phyloP scores from a whole-genome alignment of 768 basidiomycete genomes.

The Stropharia rugosoannulata region DNA sequence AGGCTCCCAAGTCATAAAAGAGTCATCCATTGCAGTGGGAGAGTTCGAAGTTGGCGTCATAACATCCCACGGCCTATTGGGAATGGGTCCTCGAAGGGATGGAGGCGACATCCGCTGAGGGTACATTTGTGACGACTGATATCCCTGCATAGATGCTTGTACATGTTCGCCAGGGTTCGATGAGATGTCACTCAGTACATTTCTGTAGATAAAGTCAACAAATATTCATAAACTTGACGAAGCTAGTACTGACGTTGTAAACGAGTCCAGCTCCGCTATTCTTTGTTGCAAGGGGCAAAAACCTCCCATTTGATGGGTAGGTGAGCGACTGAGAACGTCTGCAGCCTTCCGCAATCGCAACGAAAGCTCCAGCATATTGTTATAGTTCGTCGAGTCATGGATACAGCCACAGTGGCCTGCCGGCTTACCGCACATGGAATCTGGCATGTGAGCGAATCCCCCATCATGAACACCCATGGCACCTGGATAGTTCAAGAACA shows the following conservation, averaged over 20 bases:
- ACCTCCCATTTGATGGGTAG: conserved; percentile 36
- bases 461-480: conserved; percentile 23
- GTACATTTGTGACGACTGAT: conserved; percentile 13
- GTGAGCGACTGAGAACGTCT: conserved; percentile 48
- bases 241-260: conserved; percentile 45
- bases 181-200: conserved; percentile 38
- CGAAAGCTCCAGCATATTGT: conserved; percentile 63
- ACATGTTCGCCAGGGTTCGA: conserved; percentile 20
- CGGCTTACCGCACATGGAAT: conserved; percentile 28
- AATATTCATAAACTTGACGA: neutral
- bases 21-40: conserved; percentile 46
- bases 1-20: conserved; percentile 65
- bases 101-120: conserved; percentile 12
- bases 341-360: conserved; percentile 59
- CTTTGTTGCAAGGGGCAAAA: conserved; percentile 40
- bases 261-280: conserved; percentile 48
- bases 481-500: conserved; percentile 36
- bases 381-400: conserved; percentile 52
- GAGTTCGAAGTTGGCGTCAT: conserved; percentile 22
- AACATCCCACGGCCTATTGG: conserved; percentile 31
- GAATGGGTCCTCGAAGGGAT: conserved; percentile 12
- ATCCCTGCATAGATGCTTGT: conserved; percentile 7
- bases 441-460: conserved; percentile 18
- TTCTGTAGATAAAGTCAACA: conserved; percentile 27
- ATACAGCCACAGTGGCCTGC: conserved; percentile 57